A percentile compares a stretch with the other conserved stretches of the same genome.
Conservation (phyloP, 257 asterid genomes). For the Lantana camara region DNA sequence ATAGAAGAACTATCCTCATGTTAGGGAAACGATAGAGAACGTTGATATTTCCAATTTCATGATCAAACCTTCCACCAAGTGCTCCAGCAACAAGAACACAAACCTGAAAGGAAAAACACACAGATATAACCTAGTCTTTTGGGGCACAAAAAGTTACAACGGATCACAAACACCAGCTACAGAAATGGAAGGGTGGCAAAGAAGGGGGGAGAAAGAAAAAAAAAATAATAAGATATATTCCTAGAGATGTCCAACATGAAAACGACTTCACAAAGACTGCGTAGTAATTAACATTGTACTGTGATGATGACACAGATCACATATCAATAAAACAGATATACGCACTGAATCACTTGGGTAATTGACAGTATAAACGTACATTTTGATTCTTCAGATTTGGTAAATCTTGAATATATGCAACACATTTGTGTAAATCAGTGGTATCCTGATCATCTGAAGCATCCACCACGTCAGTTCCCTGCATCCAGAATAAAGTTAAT, state of each 20-base stretch:
- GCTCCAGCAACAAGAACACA: conserved; percentile 90
- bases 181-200: neutral
- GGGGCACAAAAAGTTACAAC: no score
- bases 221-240: conserved; percentile 2
- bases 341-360: conserved; percentile 7
- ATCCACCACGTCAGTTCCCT: conserved; percentile 76
- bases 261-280: neutral
- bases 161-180: neutral
- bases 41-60: conserved; percentile 87
- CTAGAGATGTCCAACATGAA: neutral
- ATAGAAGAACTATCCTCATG: conserved; percentile 65
- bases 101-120: conserved; percentile 45
- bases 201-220: neutral
- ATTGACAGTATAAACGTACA: conserved; percentile 45
- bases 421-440: conserved; percentile 90
- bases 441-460: conserved; percentile 90
- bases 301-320: neutral
- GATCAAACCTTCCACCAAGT: conserved; percentile 98
- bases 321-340: no score
- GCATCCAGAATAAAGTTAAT: conserved; percentile 38
- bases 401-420: conserved; percentile 56
- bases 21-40: conserved; percentile 66
- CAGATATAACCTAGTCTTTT: neutral
- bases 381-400: conserved; percentile 48
- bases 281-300: neutral